These are phyloP conservation scores for Eutrema japonicum DNA, from an alignment of 345 rosid species.

Conservation along the genomic window DNA sequence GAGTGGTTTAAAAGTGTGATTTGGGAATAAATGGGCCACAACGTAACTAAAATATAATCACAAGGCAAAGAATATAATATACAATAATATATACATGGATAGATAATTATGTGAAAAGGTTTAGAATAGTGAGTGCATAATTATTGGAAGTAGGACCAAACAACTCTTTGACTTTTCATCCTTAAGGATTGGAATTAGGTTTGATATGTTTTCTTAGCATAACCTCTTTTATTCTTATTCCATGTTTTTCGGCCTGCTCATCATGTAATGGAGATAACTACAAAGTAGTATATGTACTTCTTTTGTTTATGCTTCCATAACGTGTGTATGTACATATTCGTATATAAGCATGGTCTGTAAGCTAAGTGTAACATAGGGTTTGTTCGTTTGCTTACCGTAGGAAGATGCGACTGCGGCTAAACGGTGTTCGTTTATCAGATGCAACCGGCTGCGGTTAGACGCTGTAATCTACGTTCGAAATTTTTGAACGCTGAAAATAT, in stretches of 20 bases:
- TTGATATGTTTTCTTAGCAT: constrained; percentile 39
- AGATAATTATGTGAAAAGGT: constrained; percentile 29
- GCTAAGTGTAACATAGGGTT: neutral
- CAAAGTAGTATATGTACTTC: neutral
- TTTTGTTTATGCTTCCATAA: neutral
- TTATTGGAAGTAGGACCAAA: constrained; percentile 51
- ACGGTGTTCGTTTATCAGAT: too few relatives aligned
- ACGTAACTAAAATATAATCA: neutral
- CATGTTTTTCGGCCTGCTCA: constrained; percentile 6
- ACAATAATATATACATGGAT: constrained; percentile 13
- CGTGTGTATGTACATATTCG: neutral
- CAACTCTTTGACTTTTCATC: constrained; percentile 53
- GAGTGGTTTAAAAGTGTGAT: constrained; percentile 43
- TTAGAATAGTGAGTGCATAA: constrained; percentile 39
- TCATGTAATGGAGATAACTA: neutral
- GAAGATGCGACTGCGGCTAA: too few relatives aligned
- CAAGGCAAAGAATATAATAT: constrained; percentile 2
- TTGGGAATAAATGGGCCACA: constrained; percentile 32
- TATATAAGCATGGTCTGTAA: neutral
- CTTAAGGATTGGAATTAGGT: constrained; percentile 39
- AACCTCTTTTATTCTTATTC: constrained; percentile 18
- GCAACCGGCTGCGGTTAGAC: too few relatives aligned
- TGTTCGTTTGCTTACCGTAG: too few relatives aligned
- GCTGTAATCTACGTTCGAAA: too few relatives aligned
- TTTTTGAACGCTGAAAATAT: too few relatives aligned